Percentiles rank a stretch among this genome's conserved stretches.
phyloP scores from a whole-genome alignment of 306 rosid species.

The Castanea mollissima region DNA sequence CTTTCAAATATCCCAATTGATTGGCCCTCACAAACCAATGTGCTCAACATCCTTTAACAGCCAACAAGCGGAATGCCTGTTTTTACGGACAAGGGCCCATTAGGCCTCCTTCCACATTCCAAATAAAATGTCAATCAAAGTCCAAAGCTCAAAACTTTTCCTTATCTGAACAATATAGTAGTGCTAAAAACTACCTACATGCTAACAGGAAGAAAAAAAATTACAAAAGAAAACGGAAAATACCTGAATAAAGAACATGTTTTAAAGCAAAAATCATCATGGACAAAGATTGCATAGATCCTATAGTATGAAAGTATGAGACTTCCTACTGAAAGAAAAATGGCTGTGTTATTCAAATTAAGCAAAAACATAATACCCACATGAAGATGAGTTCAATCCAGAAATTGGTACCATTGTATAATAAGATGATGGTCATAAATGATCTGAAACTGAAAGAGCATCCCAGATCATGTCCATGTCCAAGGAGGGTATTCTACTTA shows the following conservation, averaged over 20 bases:
- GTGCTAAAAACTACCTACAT: neutral
- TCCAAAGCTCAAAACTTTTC: too few species aligned
- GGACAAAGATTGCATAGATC: neutral
- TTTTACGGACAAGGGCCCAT: too few species aligned
- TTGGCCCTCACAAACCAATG: too few species aligned
- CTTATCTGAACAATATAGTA: neutral
- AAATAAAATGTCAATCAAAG: neutral
- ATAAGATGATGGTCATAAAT: slow-evolving; percentile 28
- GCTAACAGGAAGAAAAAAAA: too few species aligned
- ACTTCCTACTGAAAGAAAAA: slow-evolving; percentile 3
- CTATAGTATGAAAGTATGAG: neutral
- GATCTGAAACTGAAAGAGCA: slow-evolving; percentile 69
- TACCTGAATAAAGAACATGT: neutral
- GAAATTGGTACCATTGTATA: neutral
- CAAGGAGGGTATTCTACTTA: slow-evolving; percentile 93
- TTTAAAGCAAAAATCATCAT: neutral
- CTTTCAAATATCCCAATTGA: too few species aligned
- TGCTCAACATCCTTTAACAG: neutral
- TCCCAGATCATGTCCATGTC: slow-evolving; percentile 97
- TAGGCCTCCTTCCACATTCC: neutral
- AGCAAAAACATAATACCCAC: neutral
- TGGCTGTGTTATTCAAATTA: neutral
- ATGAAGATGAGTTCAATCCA: neutral
- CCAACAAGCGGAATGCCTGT: neutral
- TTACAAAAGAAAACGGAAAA: neutral